These are phyloP conservation scores for Talaromyces verruculosus DNA, from an alignment of 2,329 filamentous ascomycete species.

Conservation along the genomic window DNA sequence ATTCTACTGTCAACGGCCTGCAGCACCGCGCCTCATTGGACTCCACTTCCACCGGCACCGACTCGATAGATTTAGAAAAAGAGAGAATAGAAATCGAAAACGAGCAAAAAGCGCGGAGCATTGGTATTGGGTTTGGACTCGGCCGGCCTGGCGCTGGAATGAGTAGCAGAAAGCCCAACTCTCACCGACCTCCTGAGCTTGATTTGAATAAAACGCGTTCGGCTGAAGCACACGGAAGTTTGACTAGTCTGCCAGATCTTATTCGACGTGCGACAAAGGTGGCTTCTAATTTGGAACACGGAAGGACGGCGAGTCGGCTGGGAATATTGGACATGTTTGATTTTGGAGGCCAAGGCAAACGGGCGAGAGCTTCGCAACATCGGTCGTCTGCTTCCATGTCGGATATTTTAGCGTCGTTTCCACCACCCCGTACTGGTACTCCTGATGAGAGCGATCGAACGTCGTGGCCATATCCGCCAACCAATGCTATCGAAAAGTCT, in stretches of 20 bases:
- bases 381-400: slow-evolving; percentile 57
- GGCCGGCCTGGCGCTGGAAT: slow-evolving; percentile 36
- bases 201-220: slow-evolving; percentile 79
- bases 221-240: slow-evolving; percentile 79
- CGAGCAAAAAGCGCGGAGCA: slow-evolving; percentile 25
- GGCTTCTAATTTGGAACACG: slow-evolving; percentile 83
- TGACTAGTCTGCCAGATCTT: slow-evolving; percentile 88
- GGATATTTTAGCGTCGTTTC: slow-evolving; percentile 66
- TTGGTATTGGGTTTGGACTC: slow-evolving; percentile 29
- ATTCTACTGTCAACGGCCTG: slow-evolving; percentile 9
- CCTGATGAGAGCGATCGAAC: slow-evolving; percentile 37
- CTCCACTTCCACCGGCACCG: slow-evolving; percentile 13
- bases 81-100: slow-evolving; percentile 27
- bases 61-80: slow-evolving; percentile 22
- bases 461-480: slow-evolving; percentile 43
- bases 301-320: slow-evolving; percentile 63
- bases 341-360: slow-evolving; percentile 30
- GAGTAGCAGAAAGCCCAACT: slow-evolving; percentile 42
- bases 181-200: slow-evolving; percentile 64
- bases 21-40: slow-evolving; percentile 11
- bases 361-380: slow-evolving; percentile 22
- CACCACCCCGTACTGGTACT: slow-evolving; percentile 55
- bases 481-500: slow-evolving; percentile 28
- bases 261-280: slow-evolving; percentile 84
- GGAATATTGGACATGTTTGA: slow-evolving; percentile 53